Evolutionary conservation across 1,139 yeast genomes (phyloP), one percentile per base, ranked within the genome.

Genomic region (Taiozyma sp.): DNA sequence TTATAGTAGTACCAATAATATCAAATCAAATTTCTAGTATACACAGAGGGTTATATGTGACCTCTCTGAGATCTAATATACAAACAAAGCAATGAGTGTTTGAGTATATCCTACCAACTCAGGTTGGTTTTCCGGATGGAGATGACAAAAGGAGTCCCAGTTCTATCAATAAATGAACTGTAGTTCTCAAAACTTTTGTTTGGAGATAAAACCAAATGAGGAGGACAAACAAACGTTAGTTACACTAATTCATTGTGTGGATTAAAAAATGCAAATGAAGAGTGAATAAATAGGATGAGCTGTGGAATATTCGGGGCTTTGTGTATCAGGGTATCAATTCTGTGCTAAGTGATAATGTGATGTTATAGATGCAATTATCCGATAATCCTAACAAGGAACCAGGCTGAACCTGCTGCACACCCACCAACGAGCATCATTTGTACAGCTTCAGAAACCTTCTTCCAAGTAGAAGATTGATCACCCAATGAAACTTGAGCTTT

Each of bases 391-490:
- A 93, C 98, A 66, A 92, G 79, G 45, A 83, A 83, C 97, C 97
- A 93, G 23, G 99, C 98, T 28, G 96, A 89, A 8, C 96, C 96
- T 6, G 99, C 99, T 28, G 99, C 99, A 36, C 87, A 72, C 19
- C 97, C 96, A 44, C 99, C 99, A 48, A 90, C 92, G 23, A 87
- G 72, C 51, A 91, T 84, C 98, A 93, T 93, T 70, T 91, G 96
- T 43, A 87, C 51, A 48, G 98, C 98, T 67, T 91, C 96, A 46
- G 73, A 70, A 7, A 87, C 71, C 63, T 89, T 87, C 62, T 81
- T 83, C 54, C 66, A 64, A 10, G 69, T 69, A 16, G 89, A 78
- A 62, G 90, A 82, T 56, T 84, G 92, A 41, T 81, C 83, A 51
- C 96, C 96, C 73, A 92, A 81, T 10, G 97, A 87, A 50, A 91